Conservation (phyloP, 2,329 filamentous ascomycete species). For the Trichocomaceae sp. region DNA sequence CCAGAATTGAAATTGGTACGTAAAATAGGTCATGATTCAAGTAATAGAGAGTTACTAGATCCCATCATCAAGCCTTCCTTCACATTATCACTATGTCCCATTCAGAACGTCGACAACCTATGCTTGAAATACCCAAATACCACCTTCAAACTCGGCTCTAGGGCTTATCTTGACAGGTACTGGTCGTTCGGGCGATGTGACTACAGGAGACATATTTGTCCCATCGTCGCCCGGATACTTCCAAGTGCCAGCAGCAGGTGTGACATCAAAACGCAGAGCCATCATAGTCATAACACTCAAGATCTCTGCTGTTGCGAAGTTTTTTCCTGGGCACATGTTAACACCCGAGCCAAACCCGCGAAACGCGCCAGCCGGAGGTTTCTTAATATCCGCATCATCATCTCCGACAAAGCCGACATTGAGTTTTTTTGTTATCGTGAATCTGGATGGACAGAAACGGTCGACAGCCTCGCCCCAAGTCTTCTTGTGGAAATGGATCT, state of each 20-base stretch:
- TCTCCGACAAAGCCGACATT: too few relatives aligned
- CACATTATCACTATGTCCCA: not conserved
- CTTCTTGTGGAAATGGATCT: not conserved
- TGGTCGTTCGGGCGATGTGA: not conserved
- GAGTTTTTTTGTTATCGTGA: not conserved
- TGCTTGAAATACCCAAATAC: not conserved
- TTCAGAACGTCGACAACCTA: too few relatives aligned
- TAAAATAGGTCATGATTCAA: too few relatives aligned
- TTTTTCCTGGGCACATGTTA: not conserved
- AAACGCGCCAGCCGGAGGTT: not conserved
- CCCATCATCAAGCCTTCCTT: not conserved
- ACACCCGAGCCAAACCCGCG: not conserved
- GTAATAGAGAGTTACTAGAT: too few relatives aligned
- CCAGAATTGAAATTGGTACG: too few relatives aligned
- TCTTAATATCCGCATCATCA: not conserved
- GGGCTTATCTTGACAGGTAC: not conserved
- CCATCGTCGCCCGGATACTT: not conserved
- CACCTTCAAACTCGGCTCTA: not conserved
- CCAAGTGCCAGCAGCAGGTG: not conserved
- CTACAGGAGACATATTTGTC: not conserved
- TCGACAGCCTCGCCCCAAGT: not conserved
- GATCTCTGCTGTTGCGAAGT: not conserved
- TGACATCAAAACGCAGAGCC: not conserved
- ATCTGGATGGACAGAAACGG: not conserved
- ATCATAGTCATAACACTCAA: not conserved